Base-by-base conservation (phyloP, 345 rosid genomes). In the Acer campestre region DNA sequence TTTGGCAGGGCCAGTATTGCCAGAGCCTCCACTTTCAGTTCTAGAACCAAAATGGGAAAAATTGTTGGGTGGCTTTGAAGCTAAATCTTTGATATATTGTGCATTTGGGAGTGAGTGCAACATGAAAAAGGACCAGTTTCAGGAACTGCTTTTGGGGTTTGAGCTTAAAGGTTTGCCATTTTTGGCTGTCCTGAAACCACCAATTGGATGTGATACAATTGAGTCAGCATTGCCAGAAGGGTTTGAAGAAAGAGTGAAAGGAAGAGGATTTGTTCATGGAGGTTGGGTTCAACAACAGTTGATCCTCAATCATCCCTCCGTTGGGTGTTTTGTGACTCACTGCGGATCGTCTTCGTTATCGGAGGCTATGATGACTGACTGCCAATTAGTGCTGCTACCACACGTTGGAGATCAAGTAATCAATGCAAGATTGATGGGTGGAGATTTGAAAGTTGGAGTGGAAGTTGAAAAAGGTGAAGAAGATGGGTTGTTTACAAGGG, bases 241-340 rank as follows among this genome's bases (percentile, higher is more conserved):
- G 11, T 84, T 86, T 29, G 29, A 80, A 48, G 85, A 84, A 13
- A 84, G 83, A 49, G 64, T 75, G 0, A 59, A 72, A 65, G 85
- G 80, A 51, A 77, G 78, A 55, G 81, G 88, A 10, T 46, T 55
- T 16, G 70, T 86, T 42, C 64, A 56, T 49, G 84, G 84, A 7
- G 79, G 70, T 23, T 86, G 84, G 89, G 74, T 84, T 40, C 76
- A 77, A 20, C 83, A 86, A 20, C 82, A 80, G 20, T 25, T 78
- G 77, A 77, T 87, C n/a, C 49, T 87, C 59, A 69, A 71, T 12
- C 88, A 87, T 63, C 82, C 74, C n/a, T 77, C 81, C 20, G 74
- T 81, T 0, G 85, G 88, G 65, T 84, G 88, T 75, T 87, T 87
- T 17, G 82, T 87, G 59, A 79, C 82, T 2, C 87, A 84, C 2